Evolutionary conservation across 768 basidiomycete genomes (phyloP).

Genomic region (Paxillus rubicundulus): DNA sequence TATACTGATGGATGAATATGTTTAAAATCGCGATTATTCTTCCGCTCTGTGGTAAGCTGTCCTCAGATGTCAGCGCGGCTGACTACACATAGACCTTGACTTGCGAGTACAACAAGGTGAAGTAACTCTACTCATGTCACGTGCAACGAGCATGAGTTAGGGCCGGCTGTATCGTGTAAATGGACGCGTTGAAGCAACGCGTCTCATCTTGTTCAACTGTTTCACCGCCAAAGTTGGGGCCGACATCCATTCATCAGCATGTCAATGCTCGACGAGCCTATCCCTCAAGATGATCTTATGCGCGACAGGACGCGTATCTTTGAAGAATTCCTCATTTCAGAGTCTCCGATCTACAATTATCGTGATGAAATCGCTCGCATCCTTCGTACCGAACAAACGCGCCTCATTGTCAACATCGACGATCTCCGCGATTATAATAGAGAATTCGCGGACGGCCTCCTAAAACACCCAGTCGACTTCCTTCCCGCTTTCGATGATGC

Average conservation of each 20-base stretch:
- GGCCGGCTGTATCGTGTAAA: conserved; percentile 33
- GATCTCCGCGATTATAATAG: conserved; percentile 92
- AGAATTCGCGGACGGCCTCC: conserved; percentile 81
- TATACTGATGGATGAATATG: not conserved
- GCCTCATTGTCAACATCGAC: conserved; percentile 94
- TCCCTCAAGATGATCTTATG: conserved; percentile 67
- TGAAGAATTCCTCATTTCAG: conserved; percentile 77
- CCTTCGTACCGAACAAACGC: conserved; percentile 77
- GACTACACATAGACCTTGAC: too few species aligned
- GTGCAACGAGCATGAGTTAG: conserved; percentile 22
- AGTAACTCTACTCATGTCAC: not conserved
- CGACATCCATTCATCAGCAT: conserved; percentile 16
- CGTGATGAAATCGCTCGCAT: conserved; percentile 80
- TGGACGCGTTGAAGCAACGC: conserved; percentile 20
- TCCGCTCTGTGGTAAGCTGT: not conserved
- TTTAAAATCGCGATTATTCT: not conserved
- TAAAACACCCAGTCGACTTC: conserved; percentile 85
- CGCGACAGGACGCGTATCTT: conserved; percentile 76
- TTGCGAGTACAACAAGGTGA: too few species aligned
- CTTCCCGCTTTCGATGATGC: conserved; percentile 90
- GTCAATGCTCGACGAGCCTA: conserved; percentile 50
- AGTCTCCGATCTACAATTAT: conserved; percentile 72
- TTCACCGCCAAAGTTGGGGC: not conserved
- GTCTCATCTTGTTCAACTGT: conserved; percentile 8
- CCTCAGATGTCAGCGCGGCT: too few species aligned